Evolutionary conservation across 257 asterid species (phyloP).

Genomic region (Leptodermis oblonga): DNA sequence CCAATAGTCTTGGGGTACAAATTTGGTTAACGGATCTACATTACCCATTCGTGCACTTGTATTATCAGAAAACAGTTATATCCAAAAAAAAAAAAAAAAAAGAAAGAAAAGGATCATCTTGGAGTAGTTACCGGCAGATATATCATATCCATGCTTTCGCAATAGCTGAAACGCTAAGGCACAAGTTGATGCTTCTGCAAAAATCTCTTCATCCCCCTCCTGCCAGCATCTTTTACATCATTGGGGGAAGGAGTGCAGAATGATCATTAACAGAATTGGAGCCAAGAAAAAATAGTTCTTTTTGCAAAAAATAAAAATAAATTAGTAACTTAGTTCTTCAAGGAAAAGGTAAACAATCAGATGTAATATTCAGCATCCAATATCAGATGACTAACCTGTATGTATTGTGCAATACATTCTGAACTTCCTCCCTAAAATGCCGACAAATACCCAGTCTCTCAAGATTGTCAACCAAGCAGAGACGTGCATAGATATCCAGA

Average conservation of each 20-base stretch:
- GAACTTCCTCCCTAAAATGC: conserved; percentile 56
- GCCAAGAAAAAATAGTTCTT: not conserved
- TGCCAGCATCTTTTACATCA: conserved; percentile 43
- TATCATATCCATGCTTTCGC: conserved; percentile 64
- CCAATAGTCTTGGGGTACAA: conserved; percentile 36
- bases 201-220: conserved; percentile 82
- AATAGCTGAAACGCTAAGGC: conserved; percentile 67
- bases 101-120: not conserved
- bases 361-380: not conserved
- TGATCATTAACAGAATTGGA: not conserved
- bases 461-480: conserved; percentile 58
- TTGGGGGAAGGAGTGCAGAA: not conserved
- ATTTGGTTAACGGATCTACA: conserved; percentile 49
- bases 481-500: conserved; percentile 44
- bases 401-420: conserved; percentile 52
- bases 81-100: not conserved
- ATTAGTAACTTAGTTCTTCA: not conserved
- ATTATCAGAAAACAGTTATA: not conserved
- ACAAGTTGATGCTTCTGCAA: conserved; percentile 68
- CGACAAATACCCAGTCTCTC: conserved; percentile 68
- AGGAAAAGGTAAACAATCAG: not conserved
- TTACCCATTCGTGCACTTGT: not conserved
- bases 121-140: conserved; percentile 58
- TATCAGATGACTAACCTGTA: conserved; percentile 53
- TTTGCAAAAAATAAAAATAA: not conserved